Evolutionary conservation across 495 filamentous ascomycete genomes (phyloP), one percentile per base, ranked within the genome.

Genomic region (Chaetomium cochliodes): DNA sequence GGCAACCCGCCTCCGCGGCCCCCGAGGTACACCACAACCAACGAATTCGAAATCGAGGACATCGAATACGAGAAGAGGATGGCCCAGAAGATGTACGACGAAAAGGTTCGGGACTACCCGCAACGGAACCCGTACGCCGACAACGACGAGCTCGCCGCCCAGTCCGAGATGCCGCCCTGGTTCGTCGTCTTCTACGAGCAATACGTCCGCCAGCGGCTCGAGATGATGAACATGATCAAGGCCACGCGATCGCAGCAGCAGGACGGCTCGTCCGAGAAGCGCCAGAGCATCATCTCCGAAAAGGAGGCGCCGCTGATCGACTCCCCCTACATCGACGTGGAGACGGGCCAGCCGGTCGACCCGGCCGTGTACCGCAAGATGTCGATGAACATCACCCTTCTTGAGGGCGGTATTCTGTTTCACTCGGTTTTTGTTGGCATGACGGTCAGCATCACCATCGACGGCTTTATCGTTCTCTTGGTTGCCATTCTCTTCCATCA

Each of bases 401-500:
- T 85, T 20, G 83, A 84, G 69, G 79, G 80, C 37, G 82, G 83
- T 70, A 84, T 84, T 62, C 72, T 85, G 33, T 85, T 88, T 76
- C 85, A 88, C 74, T 81, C 78, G 61, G 79, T 88, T 64, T 88
- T 88, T 72, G 85, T 88, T 67, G 87, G 87, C 51, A 89, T 90
- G 83, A 86, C 87, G 1, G 74, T 90, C 55, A 85, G 81, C 62
- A 87, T 90, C 65, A 82, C 86, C 51, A 84, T 82, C 7, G 81
- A 86, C 5, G 84, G 87, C 25, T 90, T 88, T 70, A 73, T 87
- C 64, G 80, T 89, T 13, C 81, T 92, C 8, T 82, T 90, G 1
- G 77, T 90, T 25, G 87, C 87, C 60, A 89, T 90, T 53, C 73
- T 83, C 49, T 90, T 90, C 80, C 87, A 90, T 70, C 83, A 90